Evolutionary conservation across 352 stramenopile genomes (phyloP), one percentile per base, ranked within the genome.

Genomic region (Globisporangium ultimum): DNA sequence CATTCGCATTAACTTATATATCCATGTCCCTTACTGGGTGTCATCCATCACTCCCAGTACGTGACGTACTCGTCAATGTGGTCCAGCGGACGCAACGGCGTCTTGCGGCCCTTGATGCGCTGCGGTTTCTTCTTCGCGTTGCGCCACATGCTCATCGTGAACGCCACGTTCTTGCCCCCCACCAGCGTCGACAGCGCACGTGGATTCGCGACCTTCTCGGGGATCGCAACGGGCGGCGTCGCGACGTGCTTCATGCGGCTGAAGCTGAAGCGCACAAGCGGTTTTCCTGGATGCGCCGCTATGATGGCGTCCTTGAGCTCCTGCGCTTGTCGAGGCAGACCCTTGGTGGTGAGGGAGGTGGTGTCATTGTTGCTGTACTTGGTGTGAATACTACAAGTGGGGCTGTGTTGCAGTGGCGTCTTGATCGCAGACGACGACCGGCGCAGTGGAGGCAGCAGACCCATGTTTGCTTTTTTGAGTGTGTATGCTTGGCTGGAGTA

Each of bases 201-300:
- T 17, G 42, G n/a, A 32, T 46, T 2, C 14, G 42, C 24, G 14
- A 46, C 15, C 14, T 36, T 60, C 54, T 18, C 45, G 14, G 45
- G 54, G 41, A 60, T 60, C 14, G 17, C 54, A 32, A 60, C 42
- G 5, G 45, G 55, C 12, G 47, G 53, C 12, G 54, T 64, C 4
- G 45, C 54, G 20, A 41, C 32, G 51, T 60, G 52, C 5, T 52
- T 22, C 58, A 64, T 61, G 47, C 47, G 24, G 4, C 40, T 22
- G 21, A 62, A 45, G 38, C 50, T 54, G 20, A 65, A 62, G 22
- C 52, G 49, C 47, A 61, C 55, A 13, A 61, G 49, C 38, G n/a
- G 32, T 24, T 34, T 41, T 24, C 18, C 20, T 18, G 22, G 24
- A 24, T 60, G 51, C 28, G 38, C n/a, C 10, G 22, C 22, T 13